These are phyloP conservation scores for Annulohypoxylon maeteangense DNA, from an alignment of 495 filamentous ascomycete species.

Conservation along the genomic window DNA sequence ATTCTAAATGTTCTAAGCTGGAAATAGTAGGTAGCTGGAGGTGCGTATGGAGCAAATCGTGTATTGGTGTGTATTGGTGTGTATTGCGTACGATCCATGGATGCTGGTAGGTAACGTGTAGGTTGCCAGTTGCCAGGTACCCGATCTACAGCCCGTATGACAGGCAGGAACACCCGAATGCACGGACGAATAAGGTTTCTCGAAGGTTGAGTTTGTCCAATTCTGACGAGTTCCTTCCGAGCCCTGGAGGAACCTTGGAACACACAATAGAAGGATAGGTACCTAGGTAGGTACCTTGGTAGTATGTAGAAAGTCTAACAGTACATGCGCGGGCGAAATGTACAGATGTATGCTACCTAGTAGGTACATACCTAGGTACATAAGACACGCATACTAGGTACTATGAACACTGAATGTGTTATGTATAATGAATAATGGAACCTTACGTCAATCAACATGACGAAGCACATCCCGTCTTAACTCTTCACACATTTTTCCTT, in stretches of 20 bases:
- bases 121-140: slow-evolving; percentile 39
- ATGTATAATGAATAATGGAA: slow-evolving; percentile 35
- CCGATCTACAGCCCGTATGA: slow-evolving; percentile 42
- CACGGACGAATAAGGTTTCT: slow-evolving; percentile 40
- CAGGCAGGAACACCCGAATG: slow-evolving; percentile 43
- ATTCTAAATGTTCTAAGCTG: slow-evolving; percentile 27
- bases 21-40: slow-evolving; percentile 29
- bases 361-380: background rate
- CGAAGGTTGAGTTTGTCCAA: slow-evolving; percentile 37
- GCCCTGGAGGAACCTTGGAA: background rate
- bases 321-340: background rate
- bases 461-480: slow-evolving; percentile 34
- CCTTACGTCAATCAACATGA: slow-evolving; percentile 46
- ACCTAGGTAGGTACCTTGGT: slow-evolving; percentile 3
- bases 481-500: slow-evolving; percentile 4
- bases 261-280: slow-evolving; percentile 3
- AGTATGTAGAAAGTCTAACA: slow-evolving; percentile 1
- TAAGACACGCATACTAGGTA: background rate
- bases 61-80: background rate
- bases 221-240: slow-evolving; percentile 38
- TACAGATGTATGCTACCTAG: no score
- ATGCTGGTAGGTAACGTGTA: background rate
- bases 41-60: background rate
- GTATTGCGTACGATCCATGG: slow-evolving; percentile 15
- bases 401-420: background rate